Base-by-base conservation (phyloP, 495 filamentous ascomycete species). In the Penicillium goetzii region DNA sequence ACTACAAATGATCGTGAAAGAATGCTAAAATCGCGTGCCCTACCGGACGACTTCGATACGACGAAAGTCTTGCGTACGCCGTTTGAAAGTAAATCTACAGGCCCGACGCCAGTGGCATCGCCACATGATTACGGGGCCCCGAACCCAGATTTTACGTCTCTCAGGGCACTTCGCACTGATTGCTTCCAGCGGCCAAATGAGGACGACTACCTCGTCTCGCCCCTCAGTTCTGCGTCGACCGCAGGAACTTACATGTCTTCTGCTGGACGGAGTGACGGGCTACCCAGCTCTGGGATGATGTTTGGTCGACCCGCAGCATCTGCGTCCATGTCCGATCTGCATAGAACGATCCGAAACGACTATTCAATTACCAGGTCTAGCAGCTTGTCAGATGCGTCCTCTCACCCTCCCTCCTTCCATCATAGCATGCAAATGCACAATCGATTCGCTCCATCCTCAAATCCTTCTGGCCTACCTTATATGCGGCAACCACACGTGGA, bases 31-130 rank as follows among this genome's bases (percentile, higher is more conserved):
- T 97, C 94, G 72, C 82, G 93, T 76, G 93, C 92, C 4, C 84
- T 97, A 33, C 93, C 93, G 25, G 92, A 94, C 65, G 89, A 93
- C 73, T 97, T 97, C 69, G 91, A 96, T 79, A 96, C 92, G 68
- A 88, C 92, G 11, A 90, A 95, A 77, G 92, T 93, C 9, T 80
- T 97, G 23, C 90, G 96, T 67, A 90, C 90, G n/a, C 89, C 91
- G 8, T 82, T 80, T 63, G 72, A 74, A 38, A 65, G 66, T 56
- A 80, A 75, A 55, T 71, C 73, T 45, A 59, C 66, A 14, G 67
- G 73, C 34, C 74, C 74, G 47, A 74, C 72, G 49, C 69, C 76
- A 8, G 66, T 78, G 51, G 67, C 67, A 54, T 80, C 71, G 30
- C 74, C 72, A 33, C 71, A 65, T 50, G 66, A 56, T 34, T 68